Conservation (phyloP, 352 stramenopile genomes). For the Phytophthora tentaculata region DNA sequence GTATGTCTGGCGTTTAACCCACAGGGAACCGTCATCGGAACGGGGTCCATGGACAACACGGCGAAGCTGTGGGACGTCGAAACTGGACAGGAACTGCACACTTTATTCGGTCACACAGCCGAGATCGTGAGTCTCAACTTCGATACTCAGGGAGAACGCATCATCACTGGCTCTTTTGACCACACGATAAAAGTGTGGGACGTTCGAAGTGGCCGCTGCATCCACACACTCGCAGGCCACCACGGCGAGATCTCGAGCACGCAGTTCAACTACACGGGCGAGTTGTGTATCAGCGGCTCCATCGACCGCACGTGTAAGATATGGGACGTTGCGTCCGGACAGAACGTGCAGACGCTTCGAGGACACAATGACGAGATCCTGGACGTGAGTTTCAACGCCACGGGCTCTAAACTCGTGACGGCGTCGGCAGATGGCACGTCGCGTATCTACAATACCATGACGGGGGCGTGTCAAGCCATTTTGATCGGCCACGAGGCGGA, state of each 20-base stretch:
- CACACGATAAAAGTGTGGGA: constrained; percentile 95
- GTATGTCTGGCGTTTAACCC: constrained; percentile 97
- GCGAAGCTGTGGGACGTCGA: constrained; percentile 97
- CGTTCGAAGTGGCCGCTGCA: constrained; percentile 84
- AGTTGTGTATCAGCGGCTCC: constrained; percentile 93
- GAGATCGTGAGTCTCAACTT: constrained; percentile 97
- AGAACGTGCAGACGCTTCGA: constrained; percentile 93
- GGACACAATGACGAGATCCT: constrained; percentile 97
- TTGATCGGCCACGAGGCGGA: constrained; percentile 95
- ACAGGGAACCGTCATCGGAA: constrained; percentile 91
- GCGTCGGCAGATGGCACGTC: constrained; percentile 93
- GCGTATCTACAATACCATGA: constrained; percentile 97
- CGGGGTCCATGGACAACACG: constrained; percentile 94
- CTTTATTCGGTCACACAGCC: constrained; percentile 92
- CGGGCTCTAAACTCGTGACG: constrained; percentile 94
- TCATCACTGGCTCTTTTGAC: constrained; percentile 96
- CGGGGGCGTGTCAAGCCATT: constrained; percentile 94
- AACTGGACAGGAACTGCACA: constrained; percentile 94
- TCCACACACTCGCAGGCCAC: constrained; percentile 93
- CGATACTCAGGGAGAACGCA: constrained; percentile 91
- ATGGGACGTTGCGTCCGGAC: constrained; percentile 90
- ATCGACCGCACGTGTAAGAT: constrained; percentile 96
- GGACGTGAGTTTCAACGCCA: constrained; percentile 96
- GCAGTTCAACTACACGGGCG: constrained; percentile 95
- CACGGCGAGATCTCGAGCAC: constrained; percentile 96